Percentiles rank a stretch among this genome's conserved stretches.
Conservation (phyloP, 2,329 filamentous ascomycete genomes). For the Phoma sp. region DNA sequence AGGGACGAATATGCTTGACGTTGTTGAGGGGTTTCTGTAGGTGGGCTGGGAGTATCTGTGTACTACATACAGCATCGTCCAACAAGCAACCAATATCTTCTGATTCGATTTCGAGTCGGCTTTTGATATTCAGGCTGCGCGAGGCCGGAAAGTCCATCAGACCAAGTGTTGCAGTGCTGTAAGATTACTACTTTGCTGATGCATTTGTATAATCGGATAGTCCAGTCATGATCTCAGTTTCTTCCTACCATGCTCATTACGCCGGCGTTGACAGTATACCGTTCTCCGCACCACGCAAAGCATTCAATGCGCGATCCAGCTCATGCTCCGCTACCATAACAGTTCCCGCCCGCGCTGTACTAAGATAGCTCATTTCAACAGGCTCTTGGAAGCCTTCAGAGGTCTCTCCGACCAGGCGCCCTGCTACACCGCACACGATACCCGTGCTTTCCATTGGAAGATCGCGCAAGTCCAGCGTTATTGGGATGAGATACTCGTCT, state of each 20-base stretch:
- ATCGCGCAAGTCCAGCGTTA: slow-evolving; percentile 82
- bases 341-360: slow-evolving; percentile 84
- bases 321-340: slow-evolving; percentile 83
- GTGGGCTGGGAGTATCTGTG: no score
- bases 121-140: no score
- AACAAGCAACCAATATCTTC: no score
- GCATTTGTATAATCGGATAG: no score
- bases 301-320: slow-evolving; percentile 73
- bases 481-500: slow-evolving; percentile 76
- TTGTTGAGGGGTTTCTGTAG: no score
- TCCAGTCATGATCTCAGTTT: no score
- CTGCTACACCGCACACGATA: slow-evolving; percentile 93
- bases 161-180: no score
- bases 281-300: slow-evolving; percentile 59
- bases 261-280: slow-evolving; percentile 30
- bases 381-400: slow-evolving; percentile 41
- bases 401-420: slow-evolving; percentile 77
- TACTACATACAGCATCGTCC: no score
- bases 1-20: no score
- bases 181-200: no score
- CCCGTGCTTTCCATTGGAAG: slow-evolving; percentile 88
- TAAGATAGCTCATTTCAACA: slow-evolving; percentile 88
- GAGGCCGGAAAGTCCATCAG: no score
- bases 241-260: neutral
- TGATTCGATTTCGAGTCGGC: no score